Evolutionary conservation across 768 basidiomycete genomes (phyloP).

Genomic region (Pleurotus tuoliensis): DNA sequence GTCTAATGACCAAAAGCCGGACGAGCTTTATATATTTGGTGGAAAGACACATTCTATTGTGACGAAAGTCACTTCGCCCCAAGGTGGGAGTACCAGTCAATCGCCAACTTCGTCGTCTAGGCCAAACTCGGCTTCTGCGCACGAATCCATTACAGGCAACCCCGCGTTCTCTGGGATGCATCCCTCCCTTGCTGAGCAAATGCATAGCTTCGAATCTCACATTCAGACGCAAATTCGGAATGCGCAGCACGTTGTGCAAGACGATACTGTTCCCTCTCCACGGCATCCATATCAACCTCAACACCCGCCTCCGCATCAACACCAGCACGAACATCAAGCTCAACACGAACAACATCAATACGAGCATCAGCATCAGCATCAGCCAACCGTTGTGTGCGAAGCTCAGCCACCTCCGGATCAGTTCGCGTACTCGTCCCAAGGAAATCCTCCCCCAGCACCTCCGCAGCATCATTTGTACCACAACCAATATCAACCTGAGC

Average conservation of each 20-base stretch:
- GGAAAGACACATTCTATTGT: constrained; percentile 67
- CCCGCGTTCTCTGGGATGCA: constrained; percentile 47
- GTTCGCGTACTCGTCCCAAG: not conserved
- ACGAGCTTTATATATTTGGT: constrained; percentile 73
- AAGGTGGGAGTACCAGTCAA: constrained; percentile 1
- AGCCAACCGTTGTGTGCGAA: no score
- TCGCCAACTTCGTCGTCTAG: constrained; percentile 17
- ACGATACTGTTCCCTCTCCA: constrained; percentile 19
- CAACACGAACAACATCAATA: constrained; percentile 8
- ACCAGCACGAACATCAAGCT: no score
- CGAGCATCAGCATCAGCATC: no score
- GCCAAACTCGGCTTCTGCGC: constrained; percentile 14
- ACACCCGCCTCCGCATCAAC: constrained; percentile 6
- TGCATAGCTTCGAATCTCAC: constrained; percentile 52
- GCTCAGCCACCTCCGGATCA: no score
- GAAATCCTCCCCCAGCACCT: not conserved
- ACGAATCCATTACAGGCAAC: constrained; percentile 27
- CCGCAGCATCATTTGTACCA: no score
- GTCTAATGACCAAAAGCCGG: constrained; percentile 45
- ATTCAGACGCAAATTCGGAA: constrained; percentile 47
- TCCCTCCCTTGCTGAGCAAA: constrained; percentile 51
- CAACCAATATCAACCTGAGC: constrained; percentile 8
- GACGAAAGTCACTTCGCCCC: constrained; percentile 34
- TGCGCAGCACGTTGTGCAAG: constrained; percentile 28
- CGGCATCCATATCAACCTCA: constrained; percentile 10